Base-by-base conservation (phyloP, 345 rosid species). In the Turnera subulata region DNA sequence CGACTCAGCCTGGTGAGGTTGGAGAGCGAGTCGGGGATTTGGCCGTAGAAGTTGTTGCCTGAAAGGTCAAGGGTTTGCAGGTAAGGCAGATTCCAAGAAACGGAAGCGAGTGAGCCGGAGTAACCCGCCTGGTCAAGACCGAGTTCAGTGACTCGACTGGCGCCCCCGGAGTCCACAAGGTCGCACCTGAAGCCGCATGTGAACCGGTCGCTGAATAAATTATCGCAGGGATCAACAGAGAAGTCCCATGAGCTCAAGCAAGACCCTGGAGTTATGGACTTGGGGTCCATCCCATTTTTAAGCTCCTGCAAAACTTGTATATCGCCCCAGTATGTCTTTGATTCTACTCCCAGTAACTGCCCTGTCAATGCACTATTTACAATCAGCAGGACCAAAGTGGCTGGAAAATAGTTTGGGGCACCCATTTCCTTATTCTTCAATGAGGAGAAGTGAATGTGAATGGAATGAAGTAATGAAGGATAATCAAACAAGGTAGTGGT, bases 141-240 rank as follows among this genome's bases (percentile, higher is more conserved):
- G 63, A 91, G 64, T 43, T 91, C 96, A 1, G 95, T 84, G 79
- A 91, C 74, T 65, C 98, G 85, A 52, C 72, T 56, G 5, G 56
- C 13, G 1, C 75, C n/a, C n/a, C n/a, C 81, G 13, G 87, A 73
- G 42, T 69, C 80, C 1, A 62, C 46, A 20, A 53, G 5, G 62
- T 88, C 95, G 69, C 98, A 91, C 43, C 96, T 80, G 82, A 91
- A 88, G 16, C 98, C 98, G 55, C 98, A 91, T 0, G 87, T 82
- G 85, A 91, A 88, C 21, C 64, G 59, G 16, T 88, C 90, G 58
- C 85, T 63, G 78, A 80, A 91, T 38, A 86, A 73, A 71, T 13
- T 58, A 73, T 86, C 98, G 56, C 96, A 91, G 9, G 96, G 98
- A 61, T 88, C 98, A 35, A 74, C 53, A 5, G 86, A 63, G 77